phyloP scores from a whole-genome alignment of 345 rosid species.

The Eucalyptus erythrocorys region DNA sequence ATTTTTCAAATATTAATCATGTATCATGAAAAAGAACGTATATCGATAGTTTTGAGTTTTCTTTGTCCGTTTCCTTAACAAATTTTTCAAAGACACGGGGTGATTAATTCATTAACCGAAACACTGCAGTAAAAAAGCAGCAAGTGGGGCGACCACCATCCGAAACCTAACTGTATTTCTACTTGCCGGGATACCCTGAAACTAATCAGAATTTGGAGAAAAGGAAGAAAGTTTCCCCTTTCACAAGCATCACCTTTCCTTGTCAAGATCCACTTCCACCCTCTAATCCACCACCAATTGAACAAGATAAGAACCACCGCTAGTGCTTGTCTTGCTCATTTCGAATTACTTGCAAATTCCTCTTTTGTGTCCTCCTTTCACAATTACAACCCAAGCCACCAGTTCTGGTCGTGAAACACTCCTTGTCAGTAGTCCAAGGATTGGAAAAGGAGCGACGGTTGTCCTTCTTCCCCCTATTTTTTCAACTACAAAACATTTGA shows the following conservation, averaged over 20 bases:
- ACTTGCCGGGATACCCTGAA: background rate
- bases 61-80: background rate
- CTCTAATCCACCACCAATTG: background rate
- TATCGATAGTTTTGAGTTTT: background rate
- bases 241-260: background rate
- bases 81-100: background rate
- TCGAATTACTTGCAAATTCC: background rate
- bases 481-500: background rate
- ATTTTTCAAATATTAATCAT: background rate
- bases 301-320: background rate
- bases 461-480: background rate
- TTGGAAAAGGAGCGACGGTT: background rate
- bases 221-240: background rate
- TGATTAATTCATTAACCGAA: background rate
- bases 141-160: background rate
- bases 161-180: background rate
- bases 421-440: background rate
- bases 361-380: background rate
- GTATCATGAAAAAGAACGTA: background rate
- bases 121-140: background rate
- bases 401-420: background rate
- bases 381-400: background rate
- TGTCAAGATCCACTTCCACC: background rate
- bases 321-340: background rate
- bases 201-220: background rate